phyloP scores from a whole-genome alignment of 768 basidiomycete genomes.

The Agrocybe praecox region DNA sequence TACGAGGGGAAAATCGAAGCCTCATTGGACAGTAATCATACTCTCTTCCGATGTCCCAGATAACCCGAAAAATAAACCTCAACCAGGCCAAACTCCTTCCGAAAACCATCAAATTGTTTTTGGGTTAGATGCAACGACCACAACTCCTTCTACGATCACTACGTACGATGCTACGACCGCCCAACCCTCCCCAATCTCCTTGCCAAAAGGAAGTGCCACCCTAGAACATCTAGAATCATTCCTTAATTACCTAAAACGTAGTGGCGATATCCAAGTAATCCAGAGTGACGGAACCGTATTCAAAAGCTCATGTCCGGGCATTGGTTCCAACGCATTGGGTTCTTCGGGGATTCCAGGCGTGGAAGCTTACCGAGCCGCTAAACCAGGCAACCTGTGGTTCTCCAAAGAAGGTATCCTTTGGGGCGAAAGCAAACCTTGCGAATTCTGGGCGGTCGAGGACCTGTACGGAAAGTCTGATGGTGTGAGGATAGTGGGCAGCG shows the following conservation, averaged over 20 bases:
- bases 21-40: conserved; percentile 74
- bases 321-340: conserved; percentile 33
- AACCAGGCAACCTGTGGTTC: conserved; percentile 75
- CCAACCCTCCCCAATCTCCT: conserved; percentile 26
- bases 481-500: conserved; percentile 60
- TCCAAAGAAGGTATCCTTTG: conserved; percentile 66
- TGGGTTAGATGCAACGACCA: conserved; percentile 62
- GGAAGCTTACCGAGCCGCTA: conserved; percentile 73
- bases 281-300: conserved; percentile 56
- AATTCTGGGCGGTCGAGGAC: conserved; percentile 70
- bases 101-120: conserved; percentile 64
- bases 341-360: conserved; percentile 58
- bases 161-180: conserved; percentile 28
- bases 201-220: conserved; percentile 57
- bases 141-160: conserved; percentile 47
- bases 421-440: conserved; percentile 77
- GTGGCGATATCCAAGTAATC: conserved; percentile 35
- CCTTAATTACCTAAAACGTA: conserved; percentile 44
- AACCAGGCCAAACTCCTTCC: conserved; percentile 20
- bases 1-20: conserved; percentile 70
- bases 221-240: conserved; percentile 47
- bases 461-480: conserved; percentile 53
- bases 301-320: conserved; percentile 51
- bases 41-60: conserved; percentile 58
- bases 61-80: conserved; percentile 33